phyloP scores from a whole-genome alignment of 2,329 filamentous ascomycete genomes.

The Colletotrichum musicola region DNA sequence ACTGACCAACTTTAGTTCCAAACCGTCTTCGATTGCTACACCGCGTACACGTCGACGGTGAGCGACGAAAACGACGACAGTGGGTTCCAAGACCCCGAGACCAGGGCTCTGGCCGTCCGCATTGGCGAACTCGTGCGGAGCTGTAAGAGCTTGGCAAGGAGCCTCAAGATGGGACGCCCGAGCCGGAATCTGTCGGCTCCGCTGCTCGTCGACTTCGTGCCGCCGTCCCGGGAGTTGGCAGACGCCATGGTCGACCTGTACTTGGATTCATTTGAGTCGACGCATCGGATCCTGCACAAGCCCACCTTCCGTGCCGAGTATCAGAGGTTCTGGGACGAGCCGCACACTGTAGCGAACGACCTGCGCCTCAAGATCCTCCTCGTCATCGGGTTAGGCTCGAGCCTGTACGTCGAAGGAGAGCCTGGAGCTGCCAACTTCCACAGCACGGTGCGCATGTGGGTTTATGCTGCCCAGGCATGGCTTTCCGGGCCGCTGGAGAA shows the following conservation, averaged over 20 bases:
- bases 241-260: conserved; percentile 61
- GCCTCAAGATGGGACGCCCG: conserved; percentile 49
- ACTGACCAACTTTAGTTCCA: conserved; percentile 43
- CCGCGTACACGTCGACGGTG: conserved; percentile 43
- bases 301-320: conserved; percentile 67
- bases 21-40: conserved; percentile 46
- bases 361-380: conserved; percentile 54
- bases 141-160: conserved; percentile 50
- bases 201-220: conserved; percentile 40
- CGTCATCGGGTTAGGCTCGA: conserved; percentile 55
- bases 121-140: conserved; percentile 47
- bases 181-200: conserved; percentile 45
- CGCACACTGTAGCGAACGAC: conserved; percentile 41
- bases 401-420: conserved; percentile 45
- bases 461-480: conserved; percentile 57
- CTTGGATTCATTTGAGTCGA: conserved; percentile 62
- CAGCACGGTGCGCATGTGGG: conserved; percentile 51
- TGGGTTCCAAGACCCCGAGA: conserved; percentile 42
- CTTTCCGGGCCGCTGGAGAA: conserved; percentile 55
- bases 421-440: conserved; percentile 42
- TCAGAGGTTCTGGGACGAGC: conserved; percentile 57
- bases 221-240: conserved; percentile 47
- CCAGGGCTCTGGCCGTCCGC: conserved; percentile 42
- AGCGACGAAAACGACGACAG: conserved; percentile 36
- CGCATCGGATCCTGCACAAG: conserved; percentile 64